phyloP scores from a whole-genome alignment of 108 stramenopile genomes.

The Cyclotella cryptica region DNA sequence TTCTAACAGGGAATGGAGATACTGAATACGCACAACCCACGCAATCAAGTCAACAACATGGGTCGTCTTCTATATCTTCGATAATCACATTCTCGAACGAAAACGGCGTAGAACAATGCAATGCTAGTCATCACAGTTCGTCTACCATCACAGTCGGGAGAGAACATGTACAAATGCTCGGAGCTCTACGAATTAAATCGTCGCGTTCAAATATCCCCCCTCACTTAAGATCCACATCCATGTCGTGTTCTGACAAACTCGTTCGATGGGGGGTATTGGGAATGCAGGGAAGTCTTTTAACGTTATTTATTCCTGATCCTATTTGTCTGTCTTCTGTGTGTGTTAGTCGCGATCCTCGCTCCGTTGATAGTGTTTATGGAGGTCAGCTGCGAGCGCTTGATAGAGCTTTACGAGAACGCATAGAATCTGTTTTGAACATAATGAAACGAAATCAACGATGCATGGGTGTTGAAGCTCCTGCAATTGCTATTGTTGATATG shows the following conservation, averaged over 20 bases:
- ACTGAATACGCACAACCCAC: slow-evolving; percentile 7
- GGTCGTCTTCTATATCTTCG: neutral
- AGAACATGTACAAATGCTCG: slow-evolving; percentile 70
- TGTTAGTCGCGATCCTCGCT: slow-evolving; percentile 72
- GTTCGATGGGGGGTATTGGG: slow-evolving; percentile 87
- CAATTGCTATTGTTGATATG: slow-evolving; percentile 51
- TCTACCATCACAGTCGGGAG: slow-evolving; percentile 53
- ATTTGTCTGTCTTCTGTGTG: slow-evolving; percentile 66
- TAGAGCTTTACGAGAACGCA: slow-evolving; percentile 64
- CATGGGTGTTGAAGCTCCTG: slow-evolving; percentile 37
- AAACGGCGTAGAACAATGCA: neutral
- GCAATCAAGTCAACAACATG: neutral
- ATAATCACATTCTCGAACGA: neutral
- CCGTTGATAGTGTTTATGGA: slow-evolving; percentile 32
- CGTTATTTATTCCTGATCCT: slow-evolving; percentile 54
- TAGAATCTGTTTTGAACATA: slow-evolving; percentile 34
- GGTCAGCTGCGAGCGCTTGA: slow-evolving; percentile 64
- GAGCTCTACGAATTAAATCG: slow-evolving; percentile 86
- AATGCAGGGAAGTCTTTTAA: slow-evolving; percentile 71
- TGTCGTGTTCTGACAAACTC: slow-evolving; percentile 94
- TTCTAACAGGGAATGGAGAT: slow-evolving; percentile 52
- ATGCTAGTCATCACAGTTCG: neutral
- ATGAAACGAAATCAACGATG: neutral
- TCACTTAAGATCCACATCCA: slow-evolving; percentile 74
- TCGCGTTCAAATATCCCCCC: slow-evolving; percentile 88